These are phyloP conservation scores for Helotiales sp. DNA, from an alignment of 2,329 filamentous ascomycete genomes.

Conservation along the genomic window DNA sequence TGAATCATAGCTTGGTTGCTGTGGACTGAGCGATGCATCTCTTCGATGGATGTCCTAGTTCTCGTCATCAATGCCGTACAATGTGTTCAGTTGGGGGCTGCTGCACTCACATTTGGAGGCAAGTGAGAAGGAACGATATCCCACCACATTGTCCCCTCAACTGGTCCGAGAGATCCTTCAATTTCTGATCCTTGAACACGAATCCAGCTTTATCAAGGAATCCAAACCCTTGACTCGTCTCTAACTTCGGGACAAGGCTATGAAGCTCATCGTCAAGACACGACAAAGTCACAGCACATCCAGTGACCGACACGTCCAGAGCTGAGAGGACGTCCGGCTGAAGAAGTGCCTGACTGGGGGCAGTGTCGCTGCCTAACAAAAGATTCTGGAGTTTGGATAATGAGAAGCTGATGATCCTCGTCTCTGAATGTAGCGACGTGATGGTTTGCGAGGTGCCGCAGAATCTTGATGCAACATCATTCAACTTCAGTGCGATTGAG, in stretches of 20 bases:
- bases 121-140: not conserved
- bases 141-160: not conserved
- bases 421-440: not conserved
- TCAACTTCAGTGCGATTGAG: not conserved
- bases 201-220: not conserved
- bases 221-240: not conserved
- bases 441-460: not conserved
- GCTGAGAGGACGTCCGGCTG: not conserved
- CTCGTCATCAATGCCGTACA: not conserved
- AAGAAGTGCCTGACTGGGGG: not conserved
- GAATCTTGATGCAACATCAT: not conserved
- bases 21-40: not conserved
- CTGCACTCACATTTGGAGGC: not conserved
- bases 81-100: no score
- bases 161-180: not conserved
- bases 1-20: not conserved
- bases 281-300: slow-evolving; percentile 1
- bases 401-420: not conserved
- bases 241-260: not conserved
- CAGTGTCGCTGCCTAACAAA: not conserved
- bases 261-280: slow-evolving; percentile 1
- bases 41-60: not conserved
- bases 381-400: slow-evolving; percentile 4
- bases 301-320: not conserved
- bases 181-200: not conserved